Evolutionary conservation across 2,329 filamentous ascomycete genomes (phyloP), one percentile per base, ranked within the genome.

Genomic region (Hymenoscyphus linearis): DNA sequence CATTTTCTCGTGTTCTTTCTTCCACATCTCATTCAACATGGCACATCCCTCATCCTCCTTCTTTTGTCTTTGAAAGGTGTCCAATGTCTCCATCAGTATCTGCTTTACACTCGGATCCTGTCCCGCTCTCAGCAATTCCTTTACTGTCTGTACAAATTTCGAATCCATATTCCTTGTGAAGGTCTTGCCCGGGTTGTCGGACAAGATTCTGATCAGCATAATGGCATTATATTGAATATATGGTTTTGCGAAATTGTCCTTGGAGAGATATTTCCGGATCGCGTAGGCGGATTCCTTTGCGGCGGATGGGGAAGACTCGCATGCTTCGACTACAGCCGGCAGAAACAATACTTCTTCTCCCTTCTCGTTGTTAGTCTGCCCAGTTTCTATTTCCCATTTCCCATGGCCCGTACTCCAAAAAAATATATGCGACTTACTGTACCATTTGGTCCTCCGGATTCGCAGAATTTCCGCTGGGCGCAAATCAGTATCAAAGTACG

Each of bases 201-300:
- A 82, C 66, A 99, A 79, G 71, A 99, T 99, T 64, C 93, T 88
- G 68, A 96, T 81, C 60, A 99, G 83, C 95, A 98, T 98, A 71
- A 98, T 86, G 65, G 91, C 89, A 77, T 98, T 97, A 81, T 97
- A 98, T 75, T 98, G 93, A 68, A 87, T 86, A 69, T 89, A 86
- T 10, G 90, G 80, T 53, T 78, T 79, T 27, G 75, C 73, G 69
- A 76, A 85, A 75, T 90, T 86, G 53, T 93, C 89, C 67, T 86
- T 88, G 68, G 85, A 82, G 62, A 99, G 79, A 74, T 88, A 93
- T 74, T 91, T 93, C 73, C 91, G 89, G 72, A 98, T 91, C 66
- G 89, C 80, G 66, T 84, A 79, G 56, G 92, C 91, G 68, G 90
- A 91, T 70, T 93, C 89, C 66, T 87, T 85, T 26, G 93, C 93